These are phyloP conservation scores for Botryotinia calthae DNA, from an alignment of 2,329 filamentous ascomycete species.

Conservation along the genomic window DNA sequence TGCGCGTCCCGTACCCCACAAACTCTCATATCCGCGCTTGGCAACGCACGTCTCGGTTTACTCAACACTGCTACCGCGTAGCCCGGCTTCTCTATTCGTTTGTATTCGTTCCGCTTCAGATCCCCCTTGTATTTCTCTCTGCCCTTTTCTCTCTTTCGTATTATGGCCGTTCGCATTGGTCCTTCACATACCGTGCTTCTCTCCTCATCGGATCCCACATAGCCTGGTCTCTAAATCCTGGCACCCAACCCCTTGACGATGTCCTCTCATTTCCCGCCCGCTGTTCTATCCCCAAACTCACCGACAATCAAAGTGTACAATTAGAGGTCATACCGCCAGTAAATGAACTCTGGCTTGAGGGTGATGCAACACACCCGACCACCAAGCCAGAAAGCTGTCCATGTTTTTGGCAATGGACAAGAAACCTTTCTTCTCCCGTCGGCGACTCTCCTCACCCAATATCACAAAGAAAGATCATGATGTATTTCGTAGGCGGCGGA, in stretches of 20 bases:
- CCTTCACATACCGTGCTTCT: background rate
- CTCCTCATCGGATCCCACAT: background rate
- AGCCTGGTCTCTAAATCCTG: background rate
- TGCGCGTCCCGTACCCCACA: background rate
- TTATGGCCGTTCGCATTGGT: background rate
- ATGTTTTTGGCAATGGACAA: background rate
- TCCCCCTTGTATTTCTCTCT: background rate
- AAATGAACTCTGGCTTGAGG: background rate
- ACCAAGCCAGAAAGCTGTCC: background rate
- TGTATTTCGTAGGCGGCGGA: background rate
- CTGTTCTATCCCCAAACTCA: background rate
- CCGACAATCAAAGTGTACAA: background rate
- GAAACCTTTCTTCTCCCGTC: background rate
- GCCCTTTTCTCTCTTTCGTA: background rate
- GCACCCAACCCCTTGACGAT: background rate
- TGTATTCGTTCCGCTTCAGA: background rate
- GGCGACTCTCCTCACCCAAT: background rate
- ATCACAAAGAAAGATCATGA: background rate
- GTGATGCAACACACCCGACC: background rate
- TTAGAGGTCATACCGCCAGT: background rate
- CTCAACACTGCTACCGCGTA: background rate
- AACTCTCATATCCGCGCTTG: background rate
- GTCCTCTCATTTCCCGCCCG: slow-evolving; percentile 2
- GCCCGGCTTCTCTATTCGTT: background rate
- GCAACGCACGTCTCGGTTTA: background rate